Evolutionary conservation across 495 filamentous ascomycete species (phyloP).

Genomic region (Aspergillus baeticus): DNA sequence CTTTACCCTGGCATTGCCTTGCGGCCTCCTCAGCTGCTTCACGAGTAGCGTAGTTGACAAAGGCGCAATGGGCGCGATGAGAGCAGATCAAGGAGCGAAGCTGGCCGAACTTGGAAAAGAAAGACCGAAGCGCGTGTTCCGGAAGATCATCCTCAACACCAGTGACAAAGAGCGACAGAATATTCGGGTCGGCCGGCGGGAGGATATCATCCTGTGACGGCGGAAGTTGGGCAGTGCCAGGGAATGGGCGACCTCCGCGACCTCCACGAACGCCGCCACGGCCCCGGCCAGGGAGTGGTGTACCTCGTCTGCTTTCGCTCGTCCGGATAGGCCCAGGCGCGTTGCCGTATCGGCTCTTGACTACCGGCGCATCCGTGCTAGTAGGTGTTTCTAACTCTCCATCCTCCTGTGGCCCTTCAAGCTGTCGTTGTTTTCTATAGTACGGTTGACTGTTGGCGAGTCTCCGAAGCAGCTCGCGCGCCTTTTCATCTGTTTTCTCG

Average conservation of each 20-base stretch:
- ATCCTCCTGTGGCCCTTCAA: conserved; percentile 51
- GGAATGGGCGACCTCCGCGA: conserved; percentile 61
- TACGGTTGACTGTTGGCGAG: conserved; percentile 93
- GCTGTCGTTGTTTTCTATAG: conserved; percentile 76
- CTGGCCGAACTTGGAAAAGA: conserved; percentile 83
- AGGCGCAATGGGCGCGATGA: conserved; percentile 94
- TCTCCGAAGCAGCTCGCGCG: conserved; percentile 77
- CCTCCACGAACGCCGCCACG: conserved; percentile 48
- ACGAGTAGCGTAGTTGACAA: conserved; percentile 86
- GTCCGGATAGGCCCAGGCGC: conserved; percentile 66
- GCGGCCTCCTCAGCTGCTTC: conserved; percentile 82
- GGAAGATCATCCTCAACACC: conserved; percentile 96
- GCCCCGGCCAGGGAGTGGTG: conserved; percentile 38
- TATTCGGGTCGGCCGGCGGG: conserved; percentile 77
- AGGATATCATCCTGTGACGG: conserved; percentile 77
- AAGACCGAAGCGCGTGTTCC: conserved; percentile 83
- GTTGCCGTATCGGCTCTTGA: conserved; percentile 45
- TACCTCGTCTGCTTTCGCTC: conserved; percentile 45
- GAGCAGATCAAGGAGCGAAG: conserved; percentile 90
- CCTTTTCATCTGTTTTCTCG: conserved; percentile 96
- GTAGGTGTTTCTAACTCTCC: conserved; percentile 30
- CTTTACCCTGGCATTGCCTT: conserved; percentile 79
- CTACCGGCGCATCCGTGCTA: conserved; percentile 26
- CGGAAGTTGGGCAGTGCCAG: conserved; percentile 69
- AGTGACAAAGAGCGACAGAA: conserved; percentile 90